These are phyloP conservation scores for Saururus chinensis DNA, from an alignment of 164 flowering plant genomes.

Conservation along the genomic window DNA sequence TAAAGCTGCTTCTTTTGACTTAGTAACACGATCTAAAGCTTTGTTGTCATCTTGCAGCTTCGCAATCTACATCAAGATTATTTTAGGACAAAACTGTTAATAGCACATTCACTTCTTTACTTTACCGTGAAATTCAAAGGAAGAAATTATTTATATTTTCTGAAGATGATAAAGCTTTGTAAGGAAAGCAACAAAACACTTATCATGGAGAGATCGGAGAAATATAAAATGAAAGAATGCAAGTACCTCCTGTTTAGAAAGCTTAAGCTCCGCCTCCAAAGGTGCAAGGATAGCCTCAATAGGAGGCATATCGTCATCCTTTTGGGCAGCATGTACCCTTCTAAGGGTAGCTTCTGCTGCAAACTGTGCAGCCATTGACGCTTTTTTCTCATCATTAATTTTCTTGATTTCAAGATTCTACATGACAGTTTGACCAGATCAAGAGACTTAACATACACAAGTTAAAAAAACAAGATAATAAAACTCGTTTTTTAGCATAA, in stretches of 20 bases:
- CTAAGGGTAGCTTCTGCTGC: constrained; percentile 83
- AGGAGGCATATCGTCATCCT: constrained; percentile 81
- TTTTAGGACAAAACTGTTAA: too few relatives aligned
- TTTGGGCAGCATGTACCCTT: constrained; percentile 76
- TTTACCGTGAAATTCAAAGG: neutral
- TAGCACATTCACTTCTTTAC: neutral
- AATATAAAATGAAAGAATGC: too few relatives aligned
- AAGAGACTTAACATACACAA: neutral
- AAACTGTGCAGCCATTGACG: constrained; percentile 64
- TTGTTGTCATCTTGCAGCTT: constrained; percentile 65
- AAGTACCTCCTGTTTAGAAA: constrained; percentile 54
- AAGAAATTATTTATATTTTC: neutral
- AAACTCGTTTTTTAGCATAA: neutral
- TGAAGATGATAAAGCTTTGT: neutral
- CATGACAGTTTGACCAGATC: constrained; percentile 5
- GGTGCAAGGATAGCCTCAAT: constrained; percentile 77
- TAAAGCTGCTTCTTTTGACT: constrained; percentile 70
- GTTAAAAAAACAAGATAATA: neutral
- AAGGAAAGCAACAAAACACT: neutral
- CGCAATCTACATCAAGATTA: constrained; percentile 11
- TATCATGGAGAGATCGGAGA: too few relatives aligned
- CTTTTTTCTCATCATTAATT: constrained; percentile 68
- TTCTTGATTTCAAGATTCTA: constrained; percentile 70
- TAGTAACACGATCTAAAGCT: constrained; percentile 67
- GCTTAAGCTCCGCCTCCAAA: constrained; percentile 68